Conservation (phyloP, 371 early-diverging fungal genomes). For the Circinella umbellata region DNA sequence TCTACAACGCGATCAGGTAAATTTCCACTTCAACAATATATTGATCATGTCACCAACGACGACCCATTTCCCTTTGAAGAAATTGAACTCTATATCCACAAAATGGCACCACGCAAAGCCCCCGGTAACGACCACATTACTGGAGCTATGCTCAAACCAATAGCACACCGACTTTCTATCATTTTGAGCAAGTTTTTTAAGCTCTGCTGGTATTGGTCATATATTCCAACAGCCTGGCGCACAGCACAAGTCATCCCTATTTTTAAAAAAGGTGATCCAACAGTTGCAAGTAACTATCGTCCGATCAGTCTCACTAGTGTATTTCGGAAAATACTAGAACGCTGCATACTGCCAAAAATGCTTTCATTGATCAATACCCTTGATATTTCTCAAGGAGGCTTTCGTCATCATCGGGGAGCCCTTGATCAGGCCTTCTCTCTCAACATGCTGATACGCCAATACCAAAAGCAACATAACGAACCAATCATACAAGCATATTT, state of each 20-base stretch:
- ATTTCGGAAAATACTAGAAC: slow-evolving; percentile 25
- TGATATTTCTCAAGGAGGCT: too few species aligned
- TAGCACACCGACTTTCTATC: slow-evolving; percentile 5
- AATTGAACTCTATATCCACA: neutral
- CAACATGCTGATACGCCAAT: slow-evolving; percentile 14
- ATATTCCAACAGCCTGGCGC: slow-evolving; percentile 26
- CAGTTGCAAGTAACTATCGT: slow-evolving; percentile 22
- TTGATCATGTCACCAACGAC: neutral
- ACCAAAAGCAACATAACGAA: neutral
- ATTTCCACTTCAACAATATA: too few species aligned
- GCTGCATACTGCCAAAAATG: slow-evolving; percentile 10
- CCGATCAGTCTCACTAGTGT: slow-evolving; percentile 26
- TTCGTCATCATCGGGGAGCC: slow-evolving; percentile 20
- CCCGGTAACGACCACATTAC: slow-evolving; percentile 32
- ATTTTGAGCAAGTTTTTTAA: slow-evolving; percentile 14
- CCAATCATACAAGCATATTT: slow-evolving; percentile 22
- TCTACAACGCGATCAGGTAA: neutral
- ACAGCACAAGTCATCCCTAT: slow-evolving; percentile 30
- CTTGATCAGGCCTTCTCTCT: slow-evolving; percentile 33
- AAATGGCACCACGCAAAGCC: slow-evolving; percentile 17
- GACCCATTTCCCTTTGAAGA: neutral
- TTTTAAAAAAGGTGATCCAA: slow-evolving; percentile 24
- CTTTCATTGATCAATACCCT: neutral
- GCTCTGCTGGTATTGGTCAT: slow-evolving; percentile 32
- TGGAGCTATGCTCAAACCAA: slow-evolving; percentile 31